Evolutionary conservation across 768 basidiomycete species (phyloP).

Genomic region (Mycena rosella): DNA sequence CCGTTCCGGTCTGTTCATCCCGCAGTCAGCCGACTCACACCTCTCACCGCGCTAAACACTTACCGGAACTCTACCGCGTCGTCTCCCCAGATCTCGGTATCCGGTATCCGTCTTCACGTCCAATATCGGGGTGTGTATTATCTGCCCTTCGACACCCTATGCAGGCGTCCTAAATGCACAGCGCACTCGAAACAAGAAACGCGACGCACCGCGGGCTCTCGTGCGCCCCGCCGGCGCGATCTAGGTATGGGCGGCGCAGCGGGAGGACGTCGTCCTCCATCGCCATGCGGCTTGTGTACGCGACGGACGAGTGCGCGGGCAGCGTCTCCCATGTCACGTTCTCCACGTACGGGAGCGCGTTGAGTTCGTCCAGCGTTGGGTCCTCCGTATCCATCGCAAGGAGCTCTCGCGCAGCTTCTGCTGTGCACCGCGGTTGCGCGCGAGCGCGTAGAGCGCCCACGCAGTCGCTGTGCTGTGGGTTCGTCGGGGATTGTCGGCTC

Average conservation of each 20-base stretch:
- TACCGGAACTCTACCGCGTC: conserved; percentile 75
- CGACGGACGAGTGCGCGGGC: not conserved
- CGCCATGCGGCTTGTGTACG: not conserved
- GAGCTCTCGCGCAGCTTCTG: conserved; percentile 59
- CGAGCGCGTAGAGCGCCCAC: conserved; percentile 61
- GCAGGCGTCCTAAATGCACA: not conserved
- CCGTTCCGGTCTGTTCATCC: conserved; percentile 66
- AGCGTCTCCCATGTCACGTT: not conserved
- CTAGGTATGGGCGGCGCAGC: conserved; percentile 3
- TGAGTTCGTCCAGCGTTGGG: conserved; percentile 59
- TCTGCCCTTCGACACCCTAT: conserved; percentile 61
- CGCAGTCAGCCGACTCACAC: not conserved
- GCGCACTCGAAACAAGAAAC: too few species aligned
- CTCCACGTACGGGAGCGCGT: conserved; percentile 56
- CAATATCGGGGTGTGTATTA: conserved; percentile 62
- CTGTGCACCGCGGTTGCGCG: conserved; percentile 53
- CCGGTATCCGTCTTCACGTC: conserved; percentile 65
- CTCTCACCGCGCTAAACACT: conserved; percentile 29
- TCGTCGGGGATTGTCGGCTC: too few species aligned
- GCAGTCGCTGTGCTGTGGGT: conserved; percentile 24
- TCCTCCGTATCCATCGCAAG: conserved; percentile 47
- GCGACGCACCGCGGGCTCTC: not conserved
- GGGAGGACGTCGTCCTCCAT: conserved; percentile 1
- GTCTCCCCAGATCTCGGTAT: conserved; percentile 71
- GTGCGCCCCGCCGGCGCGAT: conserved; percentile 2